These are phyloP conservation scores for Acanthamoeba culbertsoni DNA, from an alignment of 208 protist genomes.

Conservation along the genomic window DNA sequence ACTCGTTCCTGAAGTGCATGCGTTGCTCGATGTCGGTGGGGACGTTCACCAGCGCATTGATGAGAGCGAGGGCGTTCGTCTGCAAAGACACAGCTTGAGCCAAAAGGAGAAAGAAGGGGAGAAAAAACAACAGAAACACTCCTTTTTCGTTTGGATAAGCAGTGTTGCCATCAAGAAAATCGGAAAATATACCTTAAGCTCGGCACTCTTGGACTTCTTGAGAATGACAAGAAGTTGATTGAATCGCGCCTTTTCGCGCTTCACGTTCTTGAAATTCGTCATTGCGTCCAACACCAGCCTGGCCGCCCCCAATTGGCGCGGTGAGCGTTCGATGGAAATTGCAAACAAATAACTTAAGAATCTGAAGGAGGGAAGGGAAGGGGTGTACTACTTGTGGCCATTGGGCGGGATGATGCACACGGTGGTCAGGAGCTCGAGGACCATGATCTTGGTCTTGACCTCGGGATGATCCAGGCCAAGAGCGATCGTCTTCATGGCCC, in stretches of 20 bases:
- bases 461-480: background rate
- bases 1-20: background rate
- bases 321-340: no score
- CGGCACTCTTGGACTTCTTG: background rate
- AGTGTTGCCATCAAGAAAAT: background rate
- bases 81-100: background rate
- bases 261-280: background rate
- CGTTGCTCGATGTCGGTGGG: background rate
- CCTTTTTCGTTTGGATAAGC: no score
- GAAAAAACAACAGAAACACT: background rate
- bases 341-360: no score
- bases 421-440: background rate
- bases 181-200: background rate
- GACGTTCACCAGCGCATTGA: background rate
- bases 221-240: background rate
- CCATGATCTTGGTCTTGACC: constrained; percentile 24
- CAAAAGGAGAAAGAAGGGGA: background rate
- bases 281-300: background rate
- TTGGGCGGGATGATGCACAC: background rate
- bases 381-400: background rate
- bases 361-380: background rate
- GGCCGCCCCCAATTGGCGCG: no score
- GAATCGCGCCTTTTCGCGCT: background rate
- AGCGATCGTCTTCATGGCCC: background rate
- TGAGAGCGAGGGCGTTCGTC: background rate